These are phyloP conservation scores for Scutellaria baicalensis DNA, from an alignment of 257 asterid genomes.

Conservation along the genomic window DNA sequence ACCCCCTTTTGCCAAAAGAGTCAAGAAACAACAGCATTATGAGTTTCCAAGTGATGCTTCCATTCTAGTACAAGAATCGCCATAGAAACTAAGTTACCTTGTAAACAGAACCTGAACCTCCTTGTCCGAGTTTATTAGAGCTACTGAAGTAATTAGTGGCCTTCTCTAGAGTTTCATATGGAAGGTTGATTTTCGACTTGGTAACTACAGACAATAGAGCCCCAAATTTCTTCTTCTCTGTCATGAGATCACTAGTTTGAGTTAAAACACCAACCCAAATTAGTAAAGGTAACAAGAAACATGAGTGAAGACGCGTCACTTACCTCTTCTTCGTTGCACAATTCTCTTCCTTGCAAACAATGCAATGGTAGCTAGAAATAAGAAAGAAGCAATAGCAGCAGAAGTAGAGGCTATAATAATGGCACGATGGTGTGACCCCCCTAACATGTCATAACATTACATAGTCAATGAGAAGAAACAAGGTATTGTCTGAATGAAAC, in stretches of 20 bases:
- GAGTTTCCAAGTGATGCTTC: background rate
- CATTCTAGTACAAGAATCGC: background rate
- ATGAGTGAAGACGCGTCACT: background rate
- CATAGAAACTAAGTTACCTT: slow-evolving; percentile 34
- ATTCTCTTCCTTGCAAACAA: slow-evolving; percentile 32
- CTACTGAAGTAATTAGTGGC: slow-evolving; percentile 50
- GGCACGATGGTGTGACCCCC: slow-evolving; percentile 36
- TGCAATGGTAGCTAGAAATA: slow-evolving; percentile 27
- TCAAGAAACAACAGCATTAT: background rate
- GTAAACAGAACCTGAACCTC: slow-evolving; percentile 76
- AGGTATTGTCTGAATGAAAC: too few species aligned
- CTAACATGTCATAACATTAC: slow-evolving; percentile 14
- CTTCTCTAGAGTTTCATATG: slow-evolving; percentile 61
- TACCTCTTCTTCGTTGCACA: slow-evolving; percentile 36
- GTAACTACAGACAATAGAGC: slow-evolving; percentile 29
- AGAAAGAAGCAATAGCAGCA: slow-evolving; percentile 34
- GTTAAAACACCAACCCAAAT: background rate
- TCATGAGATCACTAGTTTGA: background rate
- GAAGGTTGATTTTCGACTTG: slow-evolving; percentile 48
- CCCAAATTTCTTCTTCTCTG: slow-evolving; percentile 59
- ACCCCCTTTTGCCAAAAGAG: slow-evolving; percentile 38
- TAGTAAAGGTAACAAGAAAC: background rate
- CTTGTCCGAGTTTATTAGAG: slow-evolving; percentile 65
- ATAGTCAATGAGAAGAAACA: background rate
- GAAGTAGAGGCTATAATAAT: slow-evolving; percentile 36